Evolutionary conservation across 305 asterid genomes (phyloP), one percentile per base, ranked within the genome.

Genomic region (Fraxinus dipetala): DNA sequence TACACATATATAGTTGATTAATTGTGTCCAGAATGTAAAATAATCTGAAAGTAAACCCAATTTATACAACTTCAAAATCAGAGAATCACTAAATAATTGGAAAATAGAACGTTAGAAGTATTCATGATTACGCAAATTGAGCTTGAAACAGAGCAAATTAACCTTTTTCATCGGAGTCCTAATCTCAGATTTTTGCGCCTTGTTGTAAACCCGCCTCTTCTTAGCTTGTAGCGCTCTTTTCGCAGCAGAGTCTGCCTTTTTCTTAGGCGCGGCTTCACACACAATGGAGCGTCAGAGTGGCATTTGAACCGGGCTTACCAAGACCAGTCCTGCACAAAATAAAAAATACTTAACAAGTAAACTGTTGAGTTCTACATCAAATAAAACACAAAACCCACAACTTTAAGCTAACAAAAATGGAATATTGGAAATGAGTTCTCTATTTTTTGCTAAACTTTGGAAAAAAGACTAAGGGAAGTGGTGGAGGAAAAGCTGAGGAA

Each of bases 231-330:
- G 97, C 81, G 95, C 97, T 86, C 99, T 91, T 90, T 95, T 95
- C n/a, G 97, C 99, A 11, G 99, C 98, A n/a, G 98, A 94, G 84
- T 95, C 99, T 4, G 97, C 87, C 87, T 91, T 95, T 89, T 91
- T 94, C 65, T 73, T 72, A 0, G 82, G 48, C 0, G 92, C 94
- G 70, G 89, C 96, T 78, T 93, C 92, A 35, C 99, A 93, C 1
- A 93, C 92, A 78, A 95, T 86, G 2, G 92, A 91, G 26, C 76
- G 89, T 74, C 93, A 89, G 54, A 80, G 81, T 2, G 90, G 83
- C 87, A 79, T 70, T 78, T 85, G 85, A 86, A 89, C 85, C 5
- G 93, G 92, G 31, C 87, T 82, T 75, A 81, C 54, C 78, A 90
- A 69, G 63, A 72, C 87, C 18, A 83, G 40, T 54, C 97, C 97